These are phyloP conservation scores for Nicotiana attenuata DNA, from an alignment of 257 asterid genomes.

Conservation along the genomic window DNA sequence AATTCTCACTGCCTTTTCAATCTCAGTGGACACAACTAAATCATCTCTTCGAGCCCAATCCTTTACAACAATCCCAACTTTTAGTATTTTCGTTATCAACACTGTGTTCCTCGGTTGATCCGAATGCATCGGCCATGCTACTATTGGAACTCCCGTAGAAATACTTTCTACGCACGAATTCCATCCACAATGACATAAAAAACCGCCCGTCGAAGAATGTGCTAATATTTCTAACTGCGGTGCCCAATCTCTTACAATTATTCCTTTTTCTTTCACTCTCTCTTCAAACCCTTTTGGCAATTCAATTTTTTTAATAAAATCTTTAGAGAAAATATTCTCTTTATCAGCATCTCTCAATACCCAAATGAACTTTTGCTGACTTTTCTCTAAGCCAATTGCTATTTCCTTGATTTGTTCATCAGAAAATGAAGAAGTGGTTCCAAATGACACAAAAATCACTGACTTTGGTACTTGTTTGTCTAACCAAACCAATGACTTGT, in stretches of 20 bases:
- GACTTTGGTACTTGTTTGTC: conserved; percentile 32
- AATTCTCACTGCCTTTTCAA: conserved; percentile 24
- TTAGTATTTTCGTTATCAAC: conserved; percentile 30
- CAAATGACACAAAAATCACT: conserved; percentile 42
- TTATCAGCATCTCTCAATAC: conserved; percentile 40
- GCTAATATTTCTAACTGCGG: conserved; percentile 55
- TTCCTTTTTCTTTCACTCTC: conserved; percentile 32
- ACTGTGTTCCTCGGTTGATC: conserved; percentile 56
- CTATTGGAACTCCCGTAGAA: conserved; percentile 54
- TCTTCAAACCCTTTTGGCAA: conserved; percentile 41
- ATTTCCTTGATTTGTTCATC: conserved; percentile 31
- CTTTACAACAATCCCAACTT: conserved; percentile 36
- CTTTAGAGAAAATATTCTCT: conserved; percentile 8
- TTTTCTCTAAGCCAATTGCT: conserved; percentile 43
- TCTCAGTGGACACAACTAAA: conserved; percentile 15
- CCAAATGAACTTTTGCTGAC: conserved; percentile 39
- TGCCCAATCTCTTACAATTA: conserved; percentile 50
- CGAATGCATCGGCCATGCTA: conserved; percentile 69
- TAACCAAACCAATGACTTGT: conserved; percentile 46
- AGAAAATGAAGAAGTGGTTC: conserved; percentile 46
- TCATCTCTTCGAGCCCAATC: conserved; percentile 35
- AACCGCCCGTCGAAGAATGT: conserved; percentile 41
- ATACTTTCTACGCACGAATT: conserved; percentile 66
- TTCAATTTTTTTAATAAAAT: not conserved
- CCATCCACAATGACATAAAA: conserved; percentile 71